These are phyloP conservation scores for Trichophyton schoenleinii DNA, from an alignment of 2,329 filamentous ascomycete genomes.

Conservation along the genomic window DNA sequence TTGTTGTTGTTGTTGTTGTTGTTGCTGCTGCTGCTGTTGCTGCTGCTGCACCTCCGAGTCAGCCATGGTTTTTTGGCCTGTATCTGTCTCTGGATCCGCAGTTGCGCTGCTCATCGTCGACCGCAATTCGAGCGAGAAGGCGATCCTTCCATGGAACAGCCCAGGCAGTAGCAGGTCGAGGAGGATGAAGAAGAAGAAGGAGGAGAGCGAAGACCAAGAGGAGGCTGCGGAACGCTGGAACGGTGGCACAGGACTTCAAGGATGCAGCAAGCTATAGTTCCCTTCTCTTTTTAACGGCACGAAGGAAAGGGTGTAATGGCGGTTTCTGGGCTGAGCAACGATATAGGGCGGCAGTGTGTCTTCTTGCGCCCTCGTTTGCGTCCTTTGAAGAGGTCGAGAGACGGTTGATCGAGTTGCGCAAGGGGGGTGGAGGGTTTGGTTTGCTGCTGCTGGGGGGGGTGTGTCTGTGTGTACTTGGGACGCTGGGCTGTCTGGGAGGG, in stretches of 20 bases:
- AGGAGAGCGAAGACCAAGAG: background rate
- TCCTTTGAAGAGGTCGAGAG: background rate
- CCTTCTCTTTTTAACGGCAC: background rate
- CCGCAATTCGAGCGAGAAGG: background rate
- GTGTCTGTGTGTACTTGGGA: background rate
- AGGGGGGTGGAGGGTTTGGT: background rate
- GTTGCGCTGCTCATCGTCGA: constrained; percentile 11
- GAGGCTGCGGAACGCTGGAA: background rate
- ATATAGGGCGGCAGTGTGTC: background rate
- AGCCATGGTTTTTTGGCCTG: constrained; percentile 1
- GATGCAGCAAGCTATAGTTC: background rate
- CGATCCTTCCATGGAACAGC: background rate
- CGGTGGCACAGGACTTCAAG: constrained; percentile 1
- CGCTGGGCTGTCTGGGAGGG: background rate
- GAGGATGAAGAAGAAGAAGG: background rate
- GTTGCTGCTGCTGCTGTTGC: background rate
- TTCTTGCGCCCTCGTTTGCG: background rate
- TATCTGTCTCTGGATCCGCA: background rate
- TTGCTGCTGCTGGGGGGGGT: too few relatives aligned
- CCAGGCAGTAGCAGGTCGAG: background rate
- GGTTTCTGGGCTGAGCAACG: background rate
- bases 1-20: background rate
- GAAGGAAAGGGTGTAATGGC: background rate
- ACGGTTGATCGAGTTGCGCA: background rate
- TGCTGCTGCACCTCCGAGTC: background rate